These are phyloP conservation scores for Pichia eremophila DNA, from an alignment of 805 yeast species.

Conservation along the genomic window DNA sequence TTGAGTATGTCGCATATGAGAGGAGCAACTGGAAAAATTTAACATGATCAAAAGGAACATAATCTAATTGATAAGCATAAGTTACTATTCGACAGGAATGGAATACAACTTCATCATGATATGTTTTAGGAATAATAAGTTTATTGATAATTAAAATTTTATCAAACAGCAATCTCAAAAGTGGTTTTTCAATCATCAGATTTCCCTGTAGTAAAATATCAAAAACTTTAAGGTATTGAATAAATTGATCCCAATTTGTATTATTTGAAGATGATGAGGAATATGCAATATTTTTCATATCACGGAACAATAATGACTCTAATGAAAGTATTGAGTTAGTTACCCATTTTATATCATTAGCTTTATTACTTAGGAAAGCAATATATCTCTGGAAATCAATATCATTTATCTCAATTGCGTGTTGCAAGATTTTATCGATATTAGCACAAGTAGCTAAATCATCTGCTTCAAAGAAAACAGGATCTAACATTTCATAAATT, in stretches of 20 bases:
- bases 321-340: constrained; percentile 1
- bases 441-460: constrained; percentile 1
- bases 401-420: not conserved
- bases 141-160: not conserved
- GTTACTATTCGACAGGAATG: not conserved
- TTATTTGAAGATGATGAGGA: not conserved
- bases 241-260: not conserved
- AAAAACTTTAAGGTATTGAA: not conserved
- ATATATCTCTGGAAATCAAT: not conserved
- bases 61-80: not conserved
- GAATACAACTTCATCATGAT: not conserved
- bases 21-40: not conserved
- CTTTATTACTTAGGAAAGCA: not conserved
- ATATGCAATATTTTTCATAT: not conserved
- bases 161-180: not conserved
- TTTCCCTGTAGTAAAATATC: not conserved
- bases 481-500: not conserved
- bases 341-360: not conserved
- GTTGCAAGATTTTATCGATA: constrained; percentile 1
- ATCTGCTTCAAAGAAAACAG: not conserved
- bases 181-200: not conserved
- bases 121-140: not conserved
- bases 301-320: not conserved
- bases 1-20: constrained; percentile 1
- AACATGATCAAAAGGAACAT: not conserved